Evolutionary conservation across 176 grass and related monocot species (phyloP).

Genomic region (bread wheat (Triticum aestivum)): IWGSC_CS_RefSeq_v2.1 NC_057805.1:497946017-497946516

Average conservation of each 20-base stretch:
- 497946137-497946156: not conserved
- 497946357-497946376: not conserved
- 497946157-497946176: not conserved
- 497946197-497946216: not conserved
- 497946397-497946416: not conserved
- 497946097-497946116: no score
- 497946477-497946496: not conserved
- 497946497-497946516: not conserved
- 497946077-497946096: no score
- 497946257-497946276: slow-evolving; percentile 13
- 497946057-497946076: no score
- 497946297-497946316: not conserved
- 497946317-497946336: not conserved
- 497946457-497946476: not conserved
- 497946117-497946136: no score
- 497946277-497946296: slow-evolving; percentile 16
- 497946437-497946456: not conserved
- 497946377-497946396: not conserved
- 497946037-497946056: no score
- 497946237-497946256: slow-evolving; percentile 11
- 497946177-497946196: not conserved
- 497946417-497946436: not conserved
- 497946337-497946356: slow-evolving; percentile 27
- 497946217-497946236: not conserved
- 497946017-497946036: no score